Base-by-base conservation (phyloP, 208 protist genomes). In the Porcisia hertigi region DNA sequence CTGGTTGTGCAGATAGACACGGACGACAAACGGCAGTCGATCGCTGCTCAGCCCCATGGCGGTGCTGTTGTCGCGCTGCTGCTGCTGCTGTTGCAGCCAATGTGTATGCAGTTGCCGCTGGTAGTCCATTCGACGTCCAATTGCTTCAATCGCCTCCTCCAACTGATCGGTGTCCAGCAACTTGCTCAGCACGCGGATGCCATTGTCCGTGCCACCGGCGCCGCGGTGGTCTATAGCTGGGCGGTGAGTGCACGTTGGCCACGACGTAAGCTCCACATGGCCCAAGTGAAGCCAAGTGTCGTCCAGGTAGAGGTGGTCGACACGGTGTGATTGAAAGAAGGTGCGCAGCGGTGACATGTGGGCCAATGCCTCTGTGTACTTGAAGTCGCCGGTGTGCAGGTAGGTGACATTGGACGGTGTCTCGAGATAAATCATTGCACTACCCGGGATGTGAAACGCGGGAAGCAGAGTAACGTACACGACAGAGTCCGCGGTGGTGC, bases 351-450 rank as follows among this genome's bases (percentile, higher is more conserved):
- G 65, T 2, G 77, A 81, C 6, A 69, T 72, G n/a, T 63, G 12
- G 1, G 71, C 49, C 55, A 25, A 54, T 49, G 64, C 54, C 59
- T 83, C 74, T 23, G 90, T 80, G 57, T 83, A 92, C 77, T 93
- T 93, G 69, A 95, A 95, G 80, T 96, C 92, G 7, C 92, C 92
- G 0, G 92, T 96, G 81, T 94, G 90, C 18, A 96, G 84, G 63
- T 92, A 64, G 39, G 80, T 91, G 20, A 80, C 78, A n/a, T 83
- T 79, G 63, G 78, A 82, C 8, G 84, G 86, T 0, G 83, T 84
- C 69, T 94, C 89, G 16, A 96, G 25, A 60, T 86, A 92, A 43
- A 92, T 80, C 92, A 95, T 94, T 57, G 88, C 88, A 65, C 90
- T 93, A 36, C 92, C 92, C 9, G 89, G 88, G 41, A 94, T 92